These are phyloP conservation scores for Pseudonectria buxi DNA, from an alignment of 2,329 filamentous ascomycete genomes.

Conservation along the genomic window DNA sequence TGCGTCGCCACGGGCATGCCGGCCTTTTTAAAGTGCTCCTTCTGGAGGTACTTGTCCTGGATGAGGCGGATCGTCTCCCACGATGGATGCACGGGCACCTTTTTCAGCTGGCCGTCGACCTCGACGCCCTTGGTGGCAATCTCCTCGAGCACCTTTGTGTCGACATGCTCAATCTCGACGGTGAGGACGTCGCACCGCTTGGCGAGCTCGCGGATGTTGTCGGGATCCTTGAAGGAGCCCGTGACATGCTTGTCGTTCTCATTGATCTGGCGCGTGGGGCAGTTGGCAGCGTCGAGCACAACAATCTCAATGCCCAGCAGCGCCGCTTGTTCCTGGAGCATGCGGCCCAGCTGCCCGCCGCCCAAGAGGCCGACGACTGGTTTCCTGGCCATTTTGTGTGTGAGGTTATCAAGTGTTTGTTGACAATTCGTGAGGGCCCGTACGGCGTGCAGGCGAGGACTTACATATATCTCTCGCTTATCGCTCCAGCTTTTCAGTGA, in stretches of 20 bases:
- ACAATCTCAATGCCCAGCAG: conserved; percentile 70
- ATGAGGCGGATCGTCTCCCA: conserved; percentile 84
- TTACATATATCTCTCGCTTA: too few species aligned
- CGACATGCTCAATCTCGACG: conserved; percentile 91
- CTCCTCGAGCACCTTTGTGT: conserved; percentile 83
- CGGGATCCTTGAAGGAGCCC: conserved; percentile 81
- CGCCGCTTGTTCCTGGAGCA: conserved; percentile 82
- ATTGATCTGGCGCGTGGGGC: conserved; percentile 82
- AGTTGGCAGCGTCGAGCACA: conserved; percentile 68
- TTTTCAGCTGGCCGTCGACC: conserved; percentile 34
- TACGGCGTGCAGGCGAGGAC: too few species aligned
- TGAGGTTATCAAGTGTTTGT: too few species aligned
- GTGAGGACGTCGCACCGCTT: conserved; percentile 72
- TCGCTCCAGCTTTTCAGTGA: too few species aligned
- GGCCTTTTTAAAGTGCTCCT: conserved; percentile 64
- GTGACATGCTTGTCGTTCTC: conserved; percentile 66
- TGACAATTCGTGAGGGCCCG: too few species aligned
- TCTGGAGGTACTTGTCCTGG: conserved; percentile 90
- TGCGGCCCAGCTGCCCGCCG: conserved; percentile 77
- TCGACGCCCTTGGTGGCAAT: conserved; percentile 60
- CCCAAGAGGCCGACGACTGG: conserved; percentile 45
- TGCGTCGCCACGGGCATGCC: conserved; percentile 69
- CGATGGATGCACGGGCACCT: conserved; percentile 65
- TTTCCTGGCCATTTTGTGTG: neutral
- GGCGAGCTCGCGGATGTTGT: conserved; percentile 74